Base-by-base conservation (phyloP, 1,139 yeast species). In the Sugiyamaella japonica region DNA sequence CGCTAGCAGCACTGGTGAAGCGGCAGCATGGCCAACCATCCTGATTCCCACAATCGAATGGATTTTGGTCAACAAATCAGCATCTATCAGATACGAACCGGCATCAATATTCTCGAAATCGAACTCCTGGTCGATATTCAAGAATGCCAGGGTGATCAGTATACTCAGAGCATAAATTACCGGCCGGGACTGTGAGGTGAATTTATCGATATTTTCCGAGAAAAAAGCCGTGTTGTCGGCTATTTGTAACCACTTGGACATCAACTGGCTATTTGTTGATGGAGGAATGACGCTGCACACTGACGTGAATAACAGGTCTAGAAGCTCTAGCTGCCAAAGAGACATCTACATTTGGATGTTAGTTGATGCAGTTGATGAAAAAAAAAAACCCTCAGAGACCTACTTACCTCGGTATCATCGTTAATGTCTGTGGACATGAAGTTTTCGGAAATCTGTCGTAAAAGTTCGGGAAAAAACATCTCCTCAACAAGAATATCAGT, bases 191-290 rank as follows among this genome's bases (percentile, higher is more conserved):
- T 77, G 73, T 46, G 76, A 73, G 49, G 82, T 81, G 56, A 85
- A 70, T 51, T 50, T 40, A 28, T 70, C 53, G 69, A 49, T n/a
- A 36, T 32, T 40, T 12, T 48, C 59, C 1, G 70, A 57, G 28
- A 78, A 72, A 60, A 76, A 81, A 45, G 73, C 72, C 1, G 78
- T 74, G 4, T 70, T 65, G 13, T 73, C 69, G 77, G 83, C 75
- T 23, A 82, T 69, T 5, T 73, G 63, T 59, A 85, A 84, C 96
- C 96, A 89, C 9, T 71, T 65, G 1, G 67, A 55, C 1, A 82
- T 77, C 1, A 67, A 59, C 7, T 38, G 50, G 40, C 39, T 48
- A 34, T 12, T 15, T 3, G 69, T 59, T 8, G 62, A 56, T 36
- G 62, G 61, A 13, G 70, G 68, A 25, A 68, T 61, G 17, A 65